phyloP scores from a whole-genome alignment of 768 basidiomycete species.

The Boletus coccyginus region DNA sequence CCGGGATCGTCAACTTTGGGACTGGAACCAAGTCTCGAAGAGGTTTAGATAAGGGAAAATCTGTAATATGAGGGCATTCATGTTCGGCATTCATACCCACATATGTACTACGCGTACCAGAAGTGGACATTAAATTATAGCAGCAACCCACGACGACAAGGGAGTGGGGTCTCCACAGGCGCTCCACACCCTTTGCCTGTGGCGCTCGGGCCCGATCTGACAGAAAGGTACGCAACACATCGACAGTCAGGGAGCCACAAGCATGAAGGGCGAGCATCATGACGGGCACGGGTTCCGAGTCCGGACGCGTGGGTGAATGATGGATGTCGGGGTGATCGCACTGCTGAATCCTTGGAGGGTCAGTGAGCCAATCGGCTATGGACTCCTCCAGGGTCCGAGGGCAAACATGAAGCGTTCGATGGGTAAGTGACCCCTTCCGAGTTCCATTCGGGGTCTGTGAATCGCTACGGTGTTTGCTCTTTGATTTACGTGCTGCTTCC shows the following conservation, averaged over 20 bases:
- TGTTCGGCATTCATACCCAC: not conserved
- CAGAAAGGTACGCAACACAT: constrained; percentile 57
- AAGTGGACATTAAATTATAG: constrained; percentile 64
- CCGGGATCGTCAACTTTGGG: constrained; percentile 35
- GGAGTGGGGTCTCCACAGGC: constrained; percentile 50
- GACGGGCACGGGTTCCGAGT: constrained; percentile 37
- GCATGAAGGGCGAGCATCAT: constrained; percentile 71
- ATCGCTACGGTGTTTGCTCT: constrained; percentile 3
- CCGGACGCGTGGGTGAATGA: not conserved
- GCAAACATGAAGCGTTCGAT: constrained; percentile 56
- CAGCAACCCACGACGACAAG: constrained; percentile 74
- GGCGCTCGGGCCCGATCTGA: constrained; percentile 18
- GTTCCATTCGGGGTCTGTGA: not conserved
- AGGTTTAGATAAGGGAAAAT: constrained; percentile 51
- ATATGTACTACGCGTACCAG: constrained; percentile 35
- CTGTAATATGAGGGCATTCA: constrained; percentile 29
- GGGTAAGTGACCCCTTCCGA: constrained; percentile 42
- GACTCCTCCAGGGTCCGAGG: constrained; percentile 43
- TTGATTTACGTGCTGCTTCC: constrained; percentile 19
- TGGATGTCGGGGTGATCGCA: not conserved
- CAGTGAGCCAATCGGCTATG: constrained; percentile 52
- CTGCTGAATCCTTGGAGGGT: constrained; percentile 4
- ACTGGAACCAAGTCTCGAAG: constrained; percentile 17
- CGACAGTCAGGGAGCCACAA: constrained; percentile 70
- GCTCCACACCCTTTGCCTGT: not conserved